Conservation (phyloP, 2,329 filamentous ascomycete genomes). For the Cladophialophora immunda region DNA sequence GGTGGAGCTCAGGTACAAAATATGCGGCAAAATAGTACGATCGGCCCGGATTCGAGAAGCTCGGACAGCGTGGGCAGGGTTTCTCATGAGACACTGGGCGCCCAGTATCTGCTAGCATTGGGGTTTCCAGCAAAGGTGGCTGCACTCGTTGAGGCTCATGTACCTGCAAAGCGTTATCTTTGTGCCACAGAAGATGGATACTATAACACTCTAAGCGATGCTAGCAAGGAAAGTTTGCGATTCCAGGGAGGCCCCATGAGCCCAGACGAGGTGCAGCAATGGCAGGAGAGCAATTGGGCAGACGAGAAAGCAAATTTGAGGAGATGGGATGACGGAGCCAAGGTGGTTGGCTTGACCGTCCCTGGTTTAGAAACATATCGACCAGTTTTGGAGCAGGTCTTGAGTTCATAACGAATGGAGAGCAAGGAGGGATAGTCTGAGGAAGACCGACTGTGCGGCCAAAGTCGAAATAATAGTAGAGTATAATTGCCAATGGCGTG, state of each 20-base stretch:
- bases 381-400: slow-evolving; percentile 7
- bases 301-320: slow-evolving; percentile 41
- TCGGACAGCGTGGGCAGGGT: slow-evolving; percentile 43
- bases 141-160: slow-evolving; percentile 44
- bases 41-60: background rate
- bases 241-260: slow-evolving; percentile 42
- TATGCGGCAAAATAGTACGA: slow-evolving; percentile 3
- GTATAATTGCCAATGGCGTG: background rate
- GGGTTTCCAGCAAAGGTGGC: slow-evolving; percentile 44
- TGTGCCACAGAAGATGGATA: slow-evolving; percentile 44
- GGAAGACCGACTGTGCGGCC: background rate
- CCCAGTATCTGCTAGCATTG: slow-evolving; percentile 42
- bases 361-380: slow-evolving; percentile 18
- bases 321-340: slow-evolving; percentile 43
- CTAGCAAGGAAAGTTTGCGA: slow-evolving; percentile 42
- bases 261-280: slow-evolving; percentile 34
- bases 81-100: slow-evolving; percentile 43
- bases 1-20: slow-evolving; percentile 10
- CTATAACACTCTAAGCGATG: slow-evolving; percentile 43
- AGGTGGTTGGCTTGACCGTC: slow-evolving; percentile 37
- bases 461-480: background rate
- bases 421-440: too few species aligned
- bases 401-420: background rate
- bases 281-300: slow-evolving; percentile 39
- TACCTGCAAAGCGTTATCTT: slow-evolving; percentile 45